Percentiles rank a stretch among this genome's conserved stretches.
Conservation (phyloP, 352 stramenopile species). For the Globisporangium cederbergense region DNA sequence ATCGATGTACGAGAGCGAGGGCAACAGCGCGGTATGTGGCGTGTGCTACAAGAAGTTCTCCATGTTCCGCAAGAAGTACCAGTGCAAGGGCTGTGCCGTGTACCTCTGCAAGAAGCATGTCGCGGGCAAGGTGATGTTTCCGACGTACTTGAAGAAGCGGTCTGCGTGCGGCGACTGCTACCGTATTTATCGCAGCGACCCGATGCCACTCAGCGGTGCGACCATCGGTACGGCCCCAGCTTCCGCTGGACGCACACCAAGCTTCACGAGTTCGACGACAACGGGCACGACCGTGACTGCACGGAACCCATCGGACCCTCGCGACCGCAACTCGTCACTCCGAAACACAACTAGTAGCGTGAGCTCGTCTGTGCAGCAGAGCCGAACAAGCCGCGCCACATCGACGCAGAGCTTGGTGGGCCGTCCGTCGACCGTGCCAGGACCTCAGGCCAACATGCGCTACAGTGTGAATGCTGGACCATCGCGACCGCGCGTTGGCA, state of each 20-base stretch:
- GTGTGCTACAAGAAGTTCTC: constrained; percentile 87
- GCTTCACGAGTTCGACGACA: constrained; percentile 15
- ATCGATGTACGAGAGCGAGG: constrained; percentile 38
- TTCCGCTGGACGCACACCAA: constrained; percentile 22
- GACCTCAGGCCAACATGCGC: constrained; percentile 46
- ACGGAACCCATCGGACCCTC: constrained; percentile 5
- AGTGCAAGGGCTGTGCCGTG: constrained; percentile 79
- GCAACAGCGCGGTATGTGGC: constrained; percentile 62
- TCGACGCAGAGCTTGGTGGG: constrained; percentile 48
- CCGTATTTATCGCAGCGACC: constrained; percentile 52
- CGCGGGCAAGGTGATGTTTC: constrained; percentile 62
- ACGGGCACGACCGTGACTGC: constrained; percentile 12
- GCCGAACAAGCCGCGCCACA: constrained; percentile 33
- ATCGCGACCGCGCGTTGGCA: constrained; percentile 20
- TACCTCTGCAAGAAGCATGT: constrained; percentile 81
- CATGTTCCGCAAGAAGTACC: constrained; percentile 86
- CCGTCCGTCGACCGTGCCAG: constrained; percentile 38
- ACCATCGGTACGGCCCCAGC: constrained; percentile 15
- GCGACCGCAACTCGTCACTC: constrained; percentile 13
- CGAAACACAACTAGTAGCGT: constrained; percentile 13
- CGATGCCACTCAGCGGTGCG: constrained; percentile 34
- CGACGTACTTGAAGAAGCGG: constrained; percentile 59
- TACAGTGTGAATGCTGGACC: constrained; percentile 37
- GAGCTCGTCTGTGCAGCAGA: constrained; percentile 11
- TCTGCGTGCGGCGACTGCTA: constrained; percentile 79